Percentiles rank a stretch among this genome's conserved stretches.
phyloP scores from a whole-genome alignment of 805 yeast genomes.

The Metschnikowia anglica region DNA sequence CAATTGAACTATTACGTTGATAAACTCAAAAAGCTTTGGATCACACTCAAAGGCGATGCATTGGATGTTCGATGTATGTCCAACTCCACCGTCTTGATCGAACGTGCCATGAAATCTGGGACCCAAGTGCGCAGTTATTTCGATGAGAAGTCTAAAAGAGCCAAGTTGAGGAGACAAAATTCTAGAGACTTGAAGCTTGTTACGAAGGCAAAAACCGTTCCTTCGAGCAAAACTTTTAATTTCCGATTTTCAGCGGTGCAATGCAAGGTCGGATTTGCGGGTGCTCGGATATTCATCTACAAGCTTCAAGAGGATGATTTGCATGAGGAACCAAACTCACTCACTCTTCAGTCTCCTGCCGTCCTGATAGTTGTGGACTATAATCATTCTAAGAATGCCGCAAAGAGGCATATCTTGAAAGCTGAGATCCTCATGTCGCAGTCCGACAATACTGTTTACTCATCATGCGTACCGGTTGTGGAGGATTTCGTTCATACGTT shows the following conservation, averaged over 20 bases:
- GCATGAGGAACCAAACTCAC: constrained; percentile 43
- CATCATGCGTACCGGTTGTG: constrained; percentile 78
- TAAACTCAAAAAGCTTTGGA: constrained; percentile 39
- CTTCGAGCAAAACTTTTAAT: constrained; percentile 12
- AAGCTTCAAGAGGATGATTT: constrained; percentile 44
- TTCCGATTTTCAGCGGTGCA: constrained; percentile 43
- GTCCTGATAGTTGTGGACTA: constrained; percentile 60
- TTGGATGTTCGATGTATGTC: constrained; percentile 66
- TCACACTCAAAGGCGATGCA: constrained; percentile 64
- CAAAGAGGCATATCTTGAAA: constrained; percentile 45
- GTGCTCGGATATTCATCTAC: constrained; percentile 58
- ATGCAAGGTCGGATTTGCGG: constrained; percentile 60
- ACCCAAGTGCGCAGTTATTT: constrained; percentile 41
- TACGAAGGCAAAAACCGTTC: neutral
- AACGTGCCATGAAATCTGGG: constrained; percentile 49
- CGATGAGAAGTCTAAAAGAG: constrained; percentile 22
- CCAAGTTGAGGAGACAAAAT: constrained; percentile 4
- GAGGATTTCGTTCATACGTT: constrained; percentile 54
- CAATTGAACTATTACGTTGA: constrained; percentile 51
- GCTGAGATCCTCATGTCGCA: constrained; percentile 61
- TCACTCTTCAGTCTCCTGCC: constrained; percentile 74
- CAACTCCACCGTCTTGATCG: constrained; percentile 53
- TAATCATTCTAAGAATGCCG: constrained; percentile 31
- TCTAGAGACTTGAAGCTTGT: constrained; percentile 1
- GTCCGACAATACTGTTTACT: constrained; percentile 67